These are phyloP conservation scores for Talaromyces funiculosus DNA, from an alignment of 2,329 filamentous ascomycete species.

Conservation along the genomic window DNA sequence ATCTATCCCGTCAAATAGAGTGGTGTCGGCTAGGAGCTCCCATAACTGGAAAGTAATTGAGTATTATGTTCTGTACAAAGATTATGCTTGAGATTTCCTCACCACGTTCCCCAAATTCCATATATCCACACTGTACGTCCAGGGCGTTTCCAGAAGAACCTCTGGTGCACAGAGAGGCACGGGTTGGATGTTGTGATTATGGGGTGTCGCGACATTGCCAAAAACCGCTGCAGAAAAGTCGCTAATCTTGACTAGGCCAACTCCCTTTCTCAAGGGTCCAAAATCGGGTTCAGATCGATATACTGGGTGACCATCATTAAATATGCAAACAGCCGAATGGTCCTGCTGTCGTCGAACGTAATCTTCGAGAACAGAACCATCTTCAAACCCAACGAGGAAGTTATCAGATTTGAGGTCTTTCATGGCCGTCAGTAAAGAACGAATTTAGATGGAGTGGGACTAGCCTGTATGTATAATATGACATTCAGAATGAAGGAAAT, in stretches of 20 bases:
- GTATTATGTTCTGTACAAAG: background rate
- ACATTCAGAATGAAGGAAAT: constrained; percentile 38
- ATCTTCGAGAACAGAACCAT: constrained; percentile 20
- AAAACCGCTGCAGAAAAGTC: constrained; percentile 27
- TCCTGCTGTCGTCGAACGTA: constrained; percentile 21
- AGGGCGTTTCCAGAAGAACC: constrained; percentile 26
- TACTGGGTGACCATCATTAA: constrained; percentile 21
- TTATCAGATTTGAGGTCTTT: constrained; percentile 38
- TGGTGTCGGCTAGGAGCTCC: constrained; percentile 27
- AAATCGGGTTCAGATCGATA: constrained; percentile 26
- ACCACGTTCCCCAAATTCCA: constrained; percentile 30
- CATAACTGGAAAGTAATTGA: constrained; percentile 21
- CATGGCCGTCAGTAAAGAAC: constrained; percentile 7
- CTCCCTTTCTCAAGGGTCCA: constrained; percentile 16
- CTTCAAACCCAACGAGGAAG: constrained; percentile 20
- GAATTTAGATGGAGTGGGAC: background rate
- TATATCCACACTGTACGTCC: constrained; percentile 31
- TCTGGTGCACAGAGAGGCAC: constrained; percentile 19
- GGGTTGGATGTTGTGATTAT: constrained; percentile 41
- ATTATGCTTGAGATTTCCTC: constrained; percentile 4
- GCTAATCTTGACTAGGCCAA: constrained; percentile 17
- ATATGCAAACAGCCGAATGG: constrained; percentile 16
- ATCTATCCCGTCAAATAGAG: constrained; percentile 25
- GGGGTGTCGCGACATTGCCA: constrained; percentile 21
- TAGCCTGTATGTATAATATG: constrained; percentile 37